Base-by-base conservation (phyloP, 2,329 filamentous ascomycete genomes). In the Epichloe sylvatica region DNA sequence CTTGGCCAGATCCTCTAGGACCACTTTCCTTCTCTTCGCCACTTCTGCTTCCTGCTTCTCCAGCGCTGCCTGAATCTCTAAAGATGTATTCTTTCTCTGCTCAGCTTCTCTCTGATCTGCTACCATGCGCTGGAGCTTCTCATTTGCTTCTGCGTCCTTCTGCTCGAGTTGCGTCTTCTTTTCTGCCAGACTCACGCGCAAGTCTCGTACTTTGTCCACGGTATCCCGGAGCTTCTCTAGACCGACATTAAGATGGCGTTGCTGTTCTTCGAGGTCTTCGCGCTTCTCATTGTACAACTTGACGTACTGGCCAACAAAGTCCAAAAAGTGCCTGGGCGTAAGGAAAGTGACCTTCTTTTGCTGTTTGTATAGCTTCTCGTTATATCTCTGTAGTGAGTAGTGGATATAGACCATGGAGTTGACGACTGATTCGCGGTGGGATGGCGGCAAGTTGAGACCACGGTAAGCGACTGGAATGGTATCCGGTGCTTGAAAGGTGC, bases 331-430 rank as follows among this genome's bases (percentile, higher is more conserved):
- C 43, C 92, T 83, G 43, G 92, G 92, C 11, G 94, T 98, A 50
- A 98, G 80, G 72, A 86, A 97, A 0, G 92, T 97, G 33, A 84
- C 78, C 67, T 86, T 89, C 66, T 87, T 89, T 69, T 97, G 92
- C 64, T 97, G 92, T 64, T 88, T 92, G 54, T 85, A 78, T 23
- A 98, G 73, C 60, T 88, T 90, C 57, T 78, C 73, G 62, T 98
- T 98, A 76, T 96, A 94, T 46, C 79, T 77, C 54, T 91, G 87
- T 45, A 98, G 72, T 2, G 92, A 98, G 69, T 97, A 89, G 63
- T 99, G 92, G 19, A 98, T 91, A 62, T 95, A 94, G 3, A 99
- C 94, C 92, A 99, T 98, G 0, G 90, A 86, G 64, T 99, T 99
- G 66, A 98, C 80, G 44, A 99, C 83, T 3, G 90, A 80, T 65